These are phyloP conservation scores for Solanum sejunctum DNA, from an alignment of 257 asterid genomes.

Conservation along the genomic window DNA sequence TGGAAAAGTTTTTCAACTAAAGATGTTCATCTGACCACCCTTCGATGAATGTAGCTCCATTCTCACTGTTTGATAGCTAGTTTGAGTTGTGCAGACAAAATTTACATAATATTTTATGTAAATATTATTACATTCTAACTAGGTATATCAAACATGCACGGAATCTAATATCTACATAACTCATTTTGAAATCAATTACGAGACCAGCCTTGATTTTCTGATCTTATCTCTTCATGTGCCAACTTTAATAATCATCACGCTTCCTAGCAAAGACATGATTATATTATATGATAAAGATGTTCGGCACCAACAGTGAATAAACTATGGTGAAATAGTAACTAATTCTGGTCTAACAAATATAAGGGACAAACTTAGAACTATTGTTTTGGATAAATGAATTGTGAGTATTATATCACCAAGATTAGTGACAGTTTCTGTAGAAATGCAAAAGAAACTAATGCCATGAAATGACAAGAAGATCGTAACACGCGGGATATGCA, in stretches of 20 bases:
- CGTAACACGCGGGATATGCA: neutral
- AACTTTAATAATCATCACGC: neutral
- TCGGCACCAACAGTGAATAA: neutral
- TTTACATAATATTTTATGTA: too few species aligned
- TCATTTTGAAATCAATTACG: neutral
- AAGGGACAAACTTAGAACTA: neutral
- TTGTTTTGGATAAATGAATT: neutral
- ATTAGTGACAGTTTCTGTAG: neutral
- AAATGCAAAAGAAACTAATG: neutral
- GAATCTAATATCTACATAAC: neutral
- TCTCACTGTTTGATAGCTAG: too few species aligned
- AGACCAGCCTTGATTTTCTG: neutral
- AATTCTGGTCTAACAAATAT: neutral
- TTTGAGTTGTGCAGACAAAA: neutral
- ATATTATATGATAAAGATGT: neutral
- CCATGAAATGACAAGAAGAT: neutral
- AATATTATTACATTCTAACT: too few species aligned
- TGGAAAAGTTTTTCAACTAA: too few species aligned
- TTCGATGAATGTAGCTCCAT: too few species aligned
- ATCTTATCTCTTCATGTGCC: neutral
- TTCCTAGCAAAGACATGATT: neutral
- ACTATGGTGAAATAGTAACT: neutral
- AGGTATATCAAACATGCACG: neutral
- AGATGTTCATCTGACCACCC: too few species aligned
- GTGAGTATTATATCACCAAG: neutral